Conservation (phyloP, 148 eudicot genomes). For the Rhododendron ovatum region DNA sequence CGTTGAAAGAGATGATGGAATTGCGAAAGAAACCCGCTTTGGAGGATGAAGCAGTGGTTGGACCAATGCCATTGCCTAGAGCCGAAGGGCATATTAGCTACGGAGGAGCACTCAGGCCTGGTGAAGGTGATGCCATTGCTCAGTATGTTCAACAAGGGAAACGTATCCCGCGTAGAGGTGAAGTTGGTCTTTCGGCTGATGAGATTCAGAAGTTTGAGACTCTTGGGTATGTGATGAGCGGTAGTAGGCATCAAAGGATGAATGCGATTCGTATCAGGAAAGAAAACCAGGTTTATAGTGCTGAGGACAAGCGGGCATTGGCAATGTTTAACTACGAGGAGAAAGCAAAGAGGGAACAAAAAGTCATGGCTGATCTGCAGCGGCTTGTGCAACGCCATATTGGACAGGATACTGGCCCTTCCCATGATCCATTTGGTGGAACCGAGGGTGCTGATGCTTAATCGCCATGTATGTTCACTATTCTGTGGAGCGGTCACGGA, state of each 20-base stretch:
- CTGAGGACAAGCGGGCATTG: constrained; percentile 96
- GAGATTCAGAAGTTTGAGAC: constrained; percentile 81
- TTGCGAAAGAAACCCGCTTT: constrained; percentile 45
- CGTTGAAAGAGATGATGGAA: constrained; percentile 61
- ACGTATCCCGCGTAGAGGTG: constrained; percentile 99
- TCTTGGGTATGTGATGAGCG: constrained; percentile 99
- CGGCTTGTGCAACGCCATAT: constrained; percentile 84
- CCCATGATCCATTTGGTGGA: constrained; percentile 90
- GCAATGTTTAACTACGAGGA: constrained; percentile 99
- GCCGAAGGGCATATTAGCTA: constrained; percentile 98
- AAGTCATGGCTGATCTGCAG: constrained; percentile 93
- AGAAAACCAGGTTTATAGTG: constrained; percentile 98
- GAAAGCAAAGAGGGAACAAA: constrained; percentile 83
- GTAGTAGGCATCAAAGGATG: constrained; percentile 99
- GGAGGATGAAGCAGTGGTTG: constrained; percentile 58
- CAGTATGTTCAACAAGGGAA: constrained; percentile 99
- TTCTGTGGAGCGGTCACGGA: too few relatives aligned
- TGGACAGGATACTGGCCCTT: constrained; percentile 72
- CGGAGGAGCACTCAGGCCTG: constrained; percentile 98
- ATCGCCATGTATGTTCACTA: constrained; percentile 20
- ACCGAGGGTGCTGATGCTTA: constrained; percentile 59
- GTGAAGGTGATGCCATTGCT: constrained; percentile 99
- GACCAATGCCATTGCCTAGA: constrained; percentile 87
- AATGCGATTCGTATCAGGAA: constrained; percentile 99
- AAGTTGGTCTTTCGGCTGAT: constrained; percentile 95